Percentiles rank a stretch among this genome's conserved stretches.
These are phyloP conservation scores for Didymella keratinophila DNA, from an alignment of 2,329 filamentous ascomycete genomes.

Conservation along the genomic window DNA sequence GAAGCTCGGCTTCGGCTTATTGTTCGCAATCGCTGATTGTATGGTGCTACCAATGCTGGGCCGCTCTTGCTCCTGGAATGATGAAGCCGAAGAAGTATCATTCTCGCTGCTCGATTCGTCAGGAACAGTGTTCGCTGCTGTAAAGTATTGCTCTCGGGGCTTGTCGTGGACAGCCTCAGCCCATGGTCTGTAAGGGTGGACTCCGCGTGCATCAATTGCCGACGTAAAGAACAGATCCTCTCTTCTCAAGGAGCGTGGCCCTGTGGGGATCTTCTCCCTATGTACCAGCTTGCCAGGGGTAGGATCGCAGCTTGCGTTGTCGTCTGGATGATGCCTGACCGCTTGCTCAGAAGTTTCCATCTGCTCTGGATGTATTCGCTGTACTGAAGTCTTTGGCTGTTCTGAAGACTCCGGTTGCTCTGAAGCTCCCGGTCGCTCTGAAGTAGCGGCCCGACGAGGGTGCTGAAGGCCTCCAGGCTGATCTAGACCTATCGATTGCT, in stretches of 20 bases:
- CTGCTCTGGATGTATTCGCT: background rate
- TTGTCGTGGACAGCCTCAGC: background rate
- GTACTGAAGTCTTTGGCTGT: no score
- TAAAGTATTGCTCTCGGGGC: background rate
- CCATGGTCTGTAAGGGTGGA: background rate
- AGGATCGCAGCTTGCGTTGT: background rate
- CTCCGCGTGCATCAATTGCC: background rate
- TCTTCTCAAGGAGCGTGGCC: background rate
- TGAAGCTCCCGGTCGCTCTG: no score
- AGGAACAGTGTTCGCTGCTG: background rate
- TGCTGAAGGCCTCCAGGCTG: no score
- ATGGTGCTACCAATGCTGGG: background rate
- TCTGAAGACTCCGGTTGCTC: no score
- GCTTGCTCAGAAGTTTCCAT: background rate
- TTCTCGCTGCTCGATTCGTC: background rate
- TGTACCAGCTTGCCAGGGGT: conserved; percentile 5
- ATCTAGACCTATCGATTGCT: background rate
- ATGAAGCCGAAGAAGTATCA: background rate
- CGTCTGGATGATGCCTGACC: background rate
- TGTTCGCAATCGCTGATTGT: background rate
- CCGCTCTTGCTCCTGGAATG: no score
- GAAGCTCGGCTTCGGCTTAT: background rate
- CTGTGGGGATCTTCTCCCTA: conserved; percentile 6
- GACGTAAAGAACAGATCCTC: background rate
- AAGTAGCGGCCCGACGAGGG: no score